These are phyloP conservation scores for Thinopyrum elongatum DNA, from an alignment of 176 grass and related monocot genomes.

Conservation along the genomic window DNA sequence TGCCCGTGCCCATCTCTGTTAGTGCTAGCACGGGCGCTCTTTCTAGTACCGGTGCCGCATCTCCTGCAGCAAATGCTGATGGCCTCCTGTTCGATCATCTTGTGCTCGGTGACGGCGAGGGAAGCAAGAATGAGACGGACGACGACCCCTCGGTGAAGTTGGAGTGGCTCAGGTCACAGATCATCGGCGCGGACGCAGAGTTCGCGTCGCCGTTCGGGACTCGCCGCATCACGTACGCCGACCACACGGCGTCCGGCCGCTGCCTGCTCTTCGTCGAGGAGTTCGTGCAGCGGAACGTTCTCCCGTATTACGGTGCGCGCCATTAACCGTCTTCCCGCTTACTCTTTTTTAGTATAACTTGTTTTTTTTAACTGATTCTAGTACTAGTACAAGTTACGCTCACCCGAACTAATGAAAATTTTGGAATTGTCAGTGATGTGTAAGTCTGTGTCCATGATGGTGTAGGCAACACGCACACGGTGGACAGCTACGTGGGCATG, in stretches of 20 bases:
- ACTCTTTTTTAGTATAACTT: neutral
- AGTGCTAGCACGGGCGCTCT: neutral
- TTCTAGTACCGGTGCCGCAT: neutral
- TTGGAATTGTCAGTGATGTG: too few relatives aligned
- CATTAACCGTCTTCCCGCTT: too few relatives aligned
- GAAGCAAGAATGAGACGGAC: neutral
- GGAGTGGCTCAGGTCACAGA: conserved; percentile 36
- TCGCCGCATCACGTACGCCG: conserved; percentile 65
- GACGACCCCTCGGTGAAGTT: neutral
- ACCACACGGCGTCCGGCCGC: conserved; percentile 72
- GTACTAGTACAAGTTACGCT: neutral
- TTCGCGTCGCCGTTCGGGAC: conserved; percentile 59
- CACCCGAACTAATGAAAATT: too few relatives aligned
- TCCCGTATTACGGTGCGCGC: conserved; percentile 64
- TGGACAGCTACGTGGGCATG: conserved; percentile 71
- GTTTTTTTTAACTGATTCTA: neutral
- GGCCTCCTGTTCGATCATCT: conserved; percentile 23
- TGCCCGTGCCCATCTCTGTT: neutral
- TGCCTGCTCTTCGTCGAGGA: conserved; percentile 62
- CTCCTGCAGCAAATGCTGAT: neutral
- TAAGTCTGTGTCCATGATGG: neutral
- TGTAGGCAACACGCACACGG: conserved; percentile 79
- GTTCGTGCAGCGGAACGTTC: conserved; percentile 49
- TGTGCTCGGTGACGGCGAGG: neutral
- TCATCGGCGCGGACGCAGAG: conserved; percentile 39